phyloP scores from a whole-genome alignment of 352 stramenopile species.

The Pythium coloratum region DNA sequence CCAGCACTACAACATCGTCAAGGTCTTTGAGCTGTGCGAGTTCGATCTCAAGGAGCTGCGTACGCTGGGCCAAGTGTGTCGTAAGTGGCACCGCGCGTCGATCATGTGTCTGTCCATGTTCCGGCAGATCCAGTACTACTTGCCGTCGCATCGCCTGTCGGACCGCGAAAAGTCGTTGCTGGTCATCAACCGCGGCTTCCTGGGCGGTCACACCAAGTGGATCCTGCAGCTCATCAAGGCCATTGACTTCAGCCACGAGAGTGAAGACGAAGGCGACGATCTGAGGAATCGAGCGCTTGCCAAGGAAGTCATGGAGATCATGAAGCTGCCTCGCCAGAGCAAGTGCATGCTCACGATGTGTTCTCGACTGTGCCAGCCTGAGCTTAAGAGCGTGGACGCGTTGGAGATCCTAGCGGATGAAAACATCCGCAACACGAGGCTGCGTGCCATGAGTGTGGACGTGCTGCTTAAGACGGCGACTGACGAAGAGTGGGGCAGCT shows the following conservation, averaged over 20 bases:
- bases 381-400: constrained; percentile 76
- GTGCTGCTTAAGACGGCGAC: constrained; percentile 63
- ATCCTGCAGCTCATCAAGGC: constrained; percentile 83
- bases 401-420: constrained; percentile 76
- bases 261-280: constrained; percentile 36
- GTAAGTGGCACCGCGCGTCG: constrained; percentile 83
- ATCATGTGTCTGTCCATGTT: constrained; percentile 91
- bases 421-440: constrained; percentile 52
- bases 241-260: constrained; percentile 69
- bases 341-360: constrained; percentile 90
- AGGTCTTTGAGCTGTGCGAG: constrained; percentile 83
- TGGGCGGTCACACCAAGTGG: constrained; percentile 82
- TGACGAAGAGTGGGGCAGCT: constrained; percentile 81
- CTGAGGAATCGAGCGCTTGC: constrained; percentile 36
- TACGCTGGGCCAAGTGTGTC: constrained; percentile 74
- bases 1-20: constrained; percentile 85
- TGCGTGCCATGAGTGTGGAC: constrained; percentile 66
- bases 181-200: constrained; percentile 78
- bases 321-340: constrained; percentile 64
- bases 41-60: constrained; percentile 77
- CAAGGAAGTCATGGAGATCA: constrained; percentile 60
- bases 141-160: constrained; percentile 74
- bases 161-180: constrained; percentile 71
- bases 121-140: constrained; percentile 87
- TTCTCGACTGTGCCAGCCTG: constrained; percentile 71